Conservation (phyloP, 352 stramenopile genomes). For the Blastocystis hominis region DNA sequence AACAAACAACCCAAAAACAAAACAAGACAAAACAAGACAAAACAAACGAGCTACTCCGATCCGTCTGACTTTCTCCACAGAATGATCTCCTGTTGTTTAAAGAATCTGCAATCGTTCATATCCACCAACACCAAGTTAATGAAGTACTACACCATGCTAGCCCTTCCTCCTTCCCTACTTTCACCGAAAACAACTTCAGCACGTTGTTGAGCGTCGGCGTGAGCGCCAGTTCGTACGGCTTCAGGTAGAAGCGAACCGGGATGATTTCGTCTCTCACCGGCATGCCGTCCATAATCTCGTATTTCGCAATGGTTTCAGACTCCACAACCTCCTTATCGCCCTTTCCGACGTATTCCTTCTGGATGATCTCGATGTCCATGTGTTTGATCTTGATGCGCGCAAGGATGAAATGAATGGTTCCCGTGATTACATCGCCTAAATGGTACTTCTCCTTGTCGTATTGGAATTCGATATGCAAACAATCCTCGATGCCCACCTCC, state of each 20-base stretch:
- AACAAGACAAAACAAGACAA: neutral
- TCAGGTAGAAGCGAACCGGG: conserved; percentile 86
- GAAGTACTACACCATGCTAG: conserved; percentile 71
- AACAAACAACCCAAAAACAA: neutral
- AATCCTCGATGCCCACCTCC: conserved; percentile 96
- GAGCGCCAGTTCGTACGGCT: conserved; percentile 66
- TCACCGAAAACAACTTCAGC: conserved; percentile 67
- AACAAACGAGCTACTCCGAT: neutral
- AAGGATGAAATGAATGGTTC: conserved; percentile 92
- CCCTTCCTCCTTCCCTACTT: neutral
- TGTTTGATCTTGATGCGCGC: conserved; percentile 98
- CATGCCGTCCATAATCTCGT: conserved; percentile 96
- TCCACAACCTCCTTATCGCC: conserved; percentile 77
- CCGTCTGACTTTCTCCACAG: conserved; percentile 69
- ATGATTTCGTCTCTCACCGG: conserved; percentile 88
- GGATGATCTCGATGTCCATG: conserved; percentile 93
- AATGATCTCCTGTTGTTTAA: conserved; percentile 97
- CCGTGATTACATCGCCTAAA: conserved; percentile 85
- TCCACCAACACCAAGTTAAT: conserved; percentile 96
- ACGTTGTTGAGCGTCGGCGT: conserved; percentile 76
- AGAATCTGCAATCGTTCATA: conserved; percentile 96
- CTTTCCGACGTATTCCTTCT: conserved; percentile 78
- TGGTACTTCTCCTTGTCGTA: conserved; percentile 91
- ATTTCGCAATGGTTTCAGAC: conserved; percentile 90
- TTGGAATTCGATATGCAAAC: conserved; percentile 97